Conservation (phyloP, 2,329 filamentous ascomycete genomes). For the Fusarium dimerum region DNA sequence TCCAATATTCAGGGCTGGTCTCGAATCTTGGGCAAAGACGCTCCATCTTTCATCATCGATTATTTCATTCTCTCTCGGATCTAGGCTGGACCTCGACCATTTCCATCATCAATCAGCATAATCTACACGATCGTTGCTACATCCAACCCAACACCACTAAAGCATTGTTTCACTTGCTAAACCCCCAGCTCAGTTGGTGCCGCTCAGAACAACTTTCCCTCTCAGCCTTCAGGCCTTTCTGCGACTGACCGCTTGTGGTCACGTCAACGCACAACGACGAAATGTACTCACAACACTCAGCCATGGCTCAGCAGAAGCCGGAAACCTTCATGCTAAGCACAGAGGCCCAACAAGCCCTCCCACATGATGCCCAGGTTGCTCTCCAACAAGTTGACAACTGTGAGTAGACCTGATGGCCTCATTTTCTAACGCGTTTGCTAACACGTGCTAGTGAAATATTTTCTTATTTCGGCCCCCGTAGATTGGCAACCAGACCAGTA, state of each 20-base stretch:
- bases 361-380: slow-evolving; percentile 94
- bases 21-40: slow-evolving; percentile 40
- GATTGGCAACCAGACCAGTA: slow-evolving; percentile 98
- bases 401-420: slow-evolving; percentile 48
- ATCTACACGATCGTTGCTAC: slow-evolving; percentile 10
- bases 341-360: slow-evolving; percentile 93
- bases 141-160: background rate
- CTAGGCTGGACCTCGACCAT: slow-evolving; percentile 38
- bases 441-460: slow-evolving; percentile 81
- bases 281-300: slow-evolving; percentile 83
- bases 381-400: slow-evolving; percentile 97
- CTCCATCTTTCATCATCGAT: slow-evolving; percentile 26
- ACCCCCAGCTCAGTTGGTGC: too few species aligned
- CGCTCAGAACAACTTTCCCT: too few species aligned
- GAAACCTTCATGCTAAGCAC: slow-evolving; percentile 99
- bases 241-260: slow-evolving; percentile 28
- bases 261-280: slow-evolving; percentile 34
- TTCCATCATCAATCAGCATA: slow-evolving; percentile 11
- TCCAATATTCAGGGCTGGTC: slow-evolving; percentile 48
- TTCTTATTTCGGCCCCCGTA: slow-evolving; percentile 96
- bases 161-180: too few species aligned
- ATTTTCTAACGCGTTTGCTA: slow-evolving; percentile 1
- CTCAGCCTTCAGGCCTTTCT: slow-evolving; percentile 19
- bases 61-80: slow-evolving; percentile 21
- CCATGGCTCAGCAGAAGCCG: slow-evolving; percentile 93